phyloP scores from a whole-genome alignment of 305 asterid genomes.

The Solanum hybrid region DNA sequence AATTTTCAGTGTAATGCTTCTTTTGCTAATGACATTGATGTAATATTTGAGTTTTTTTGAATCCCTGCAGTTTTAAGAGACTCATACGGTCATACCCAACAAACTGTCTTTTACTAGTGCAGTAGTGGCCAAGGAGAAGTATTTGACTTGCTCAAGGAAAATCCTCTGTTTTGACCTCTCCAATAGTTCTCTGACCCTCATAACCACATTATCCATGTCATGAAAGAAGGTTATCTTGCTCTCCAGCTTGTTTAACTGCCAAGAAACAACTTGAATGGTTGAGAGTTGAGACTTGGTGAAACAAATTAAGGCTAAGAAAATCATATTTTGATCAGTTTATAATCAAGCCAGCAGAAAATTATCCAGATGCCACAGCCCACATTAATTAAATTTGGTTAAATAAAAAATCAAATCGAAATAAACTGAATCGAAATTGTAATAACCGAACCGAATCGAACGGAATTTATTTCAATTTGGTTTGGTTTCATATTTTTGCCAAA shows the following conservation, averaged over 20 bases:
- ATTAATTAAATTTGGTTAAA: too few relatives aligned
- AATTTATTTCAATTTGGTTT: too few relatives aligned
- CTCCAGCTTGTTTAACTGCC: constrained; percentile 88
- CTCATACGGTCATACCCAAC: neutral
- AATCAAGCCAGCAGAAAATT: neutral
- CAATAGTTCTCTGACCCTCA: constrained; percentile 73
- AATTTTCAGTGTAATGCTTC: neutral
- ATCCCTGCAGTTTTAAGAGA: neutral
- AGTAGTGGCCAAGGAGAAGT: constrained; percentile 8
- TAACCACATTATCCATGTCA: constrained; percentile 68
- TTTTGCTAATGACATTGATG: neutral
- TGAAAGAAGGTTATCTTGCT: constrained; percentile 64
- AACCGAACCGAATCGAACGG: too few relatives aligned
- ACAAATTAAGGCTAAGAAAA: neutral
- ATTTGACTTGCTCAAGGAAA: constrained; percentile 86
- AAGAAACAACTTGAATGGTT: too few relatives aligned
- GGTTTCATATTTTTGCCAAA: too few relatives aligned
- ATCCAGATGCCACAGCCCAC: too few relatives aligned
- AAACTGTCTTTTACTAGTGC: neutral
- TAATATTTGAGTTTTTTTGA: neutral
- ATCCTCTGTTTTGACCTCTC: constrained; percentile 86
- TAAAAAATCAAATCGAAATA: too few relatives aligned
- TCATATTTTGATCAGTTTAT: neutral
- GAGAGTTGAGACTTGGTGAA: neutral
- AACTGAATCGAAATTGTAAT: too few relatives aligned